A percentile compares a stretch with the other conserved stretches of the same genome.
Evolutionary conservation across 768 basidiomycete species (phyloP).

Genomic region (Dacryopinax spathularia): DNA sequence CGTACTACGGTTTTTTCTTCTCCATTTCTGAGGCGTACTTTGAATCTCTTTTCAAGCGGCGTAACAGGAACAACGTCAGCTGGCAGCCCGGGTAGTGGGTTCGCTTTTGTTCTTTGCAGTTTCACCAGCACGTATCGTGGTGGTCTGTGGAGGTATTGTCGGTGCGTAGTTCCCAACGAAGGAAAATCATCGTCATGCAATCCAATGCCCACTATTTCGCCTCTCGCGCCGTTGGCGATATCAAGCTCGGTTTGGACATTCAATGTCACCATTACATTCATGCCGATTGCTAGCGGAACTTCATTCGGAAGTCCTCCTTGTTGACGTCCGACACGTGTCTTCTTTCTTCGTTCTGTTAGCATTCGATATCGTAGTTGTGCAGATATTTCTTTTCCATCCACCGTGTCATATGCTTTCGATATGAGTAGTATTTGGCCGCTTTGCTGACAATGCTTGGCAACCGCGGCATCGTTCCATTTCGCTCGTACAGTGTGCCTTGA

Average conservation of each 20-base stretch:
- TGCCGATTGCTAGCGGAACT: slow-evolving; percentile 25
- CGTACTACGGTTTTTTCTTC: slow-evolving; percentile 14
- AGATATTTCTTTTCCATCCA: slow-evolving; percentile 6
- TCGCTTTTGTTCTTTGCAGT: slow-evolving; percentile 13
- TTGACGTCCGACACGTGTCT: slow-evolving; percentile 2
- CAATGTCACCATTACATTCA: slow-evolving; percentile 27
- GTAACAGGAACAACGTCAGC: slow-evolving; percentile 23
- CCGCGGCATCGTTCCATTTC: slow-evolving; percentile 27
- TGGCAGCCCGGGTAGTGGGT: slow-evolving; percentile 20
- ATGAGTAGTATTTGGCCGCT: slow-evolving; percentile 19
- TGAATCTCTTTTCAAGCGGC: slow-evolving; percentile 9
- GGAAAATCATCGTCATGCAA: slow-evolving; percentile 25
- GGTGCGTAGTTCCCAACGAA: background rate
- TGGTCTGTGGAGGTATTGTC: background rate
- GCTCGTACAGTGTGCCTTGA: slow-evolving; percentile 26
- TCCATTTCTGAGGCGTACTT: background rate
- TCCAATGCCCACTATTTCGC: slow-evolving; percentile 23
- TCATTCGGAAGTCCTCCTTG: slow-evolving; percentile 12
- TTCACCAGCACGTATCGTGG: slow-evolving; percentile 2
- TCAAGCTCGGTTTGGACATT: slow-evolving; percentile 29
- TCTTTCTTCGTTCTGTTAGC: slow-evolving; percentile 4
- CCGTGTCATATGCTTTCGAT: slow-evolving; percentile 22
- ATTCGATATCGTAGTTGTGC: slow-evolving; percentile 7
- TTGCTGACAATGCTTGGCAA: slow-evolving; percentile 17
- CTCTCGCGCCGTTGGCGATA: slow-evolving; percentile 30